Base-by-base conservation (phyloP, 495 filamentous ascomycete genomes). In the Hamigera avellanea region DNA sequence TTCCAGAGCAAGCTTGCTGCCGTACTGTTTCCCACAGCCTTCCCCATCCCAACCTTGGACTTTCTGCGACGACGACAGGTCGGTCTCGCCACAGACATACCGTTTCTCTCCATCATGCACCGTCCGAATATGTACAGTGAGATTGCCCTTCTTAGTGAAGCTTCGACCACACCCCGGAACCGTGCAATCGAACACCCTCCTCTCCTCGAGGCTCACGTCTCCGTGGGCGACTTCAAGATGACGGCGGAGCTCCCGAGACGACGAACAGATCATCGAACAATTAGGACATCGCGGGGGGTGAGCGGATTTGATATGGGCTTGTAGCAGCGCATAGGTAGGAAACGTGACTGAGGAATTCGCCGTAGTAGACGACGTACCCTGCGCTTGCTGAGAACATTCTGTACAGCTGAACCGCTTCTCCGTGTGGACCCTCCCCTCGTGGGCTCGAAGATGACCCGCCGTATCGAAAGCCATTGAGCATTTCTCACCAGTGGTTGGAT, bases 71-170 rank as follows among this genome's bases (percentile, higher is more conserved):
- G 52, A 48, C 15, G 60, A 69, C 1, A 82, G 59, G 47, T 84
- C 74, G 9, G 72, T 68, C 26, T 73, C 59, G 1, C 81, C 83
- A 46, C 87, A 93, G n/a, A 80, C 64, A 42, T 81, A 93, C 1
- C 72, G 70, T 26, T 65, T 67, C 29, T 68, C 57, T 17, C 77
- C 76, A 39, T 81, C 64, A 48, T 98, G 91, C 1, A 80, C 77
- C 3, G 73, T 76, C 15, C 77, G 75, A 36, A 85, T 65, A 48
- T 98, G 91, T 0, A 76, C 73, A 19, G 76, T 81, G 14, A 94
- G 67, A 49, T 94, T 94, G 1, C 78, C 78, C 40, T 70, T 74
- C 48, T 80, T 77, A 6, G 83, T 83, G 57, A 93, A 93, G 36
- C 63, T 70, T 38, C 79, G 76, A 30, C 62, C 70, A 50, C 84